Conservation (phyloP, 2,329 filamentous ascomycete species). For the Mycosphaerelloides madeirae region DNA sequence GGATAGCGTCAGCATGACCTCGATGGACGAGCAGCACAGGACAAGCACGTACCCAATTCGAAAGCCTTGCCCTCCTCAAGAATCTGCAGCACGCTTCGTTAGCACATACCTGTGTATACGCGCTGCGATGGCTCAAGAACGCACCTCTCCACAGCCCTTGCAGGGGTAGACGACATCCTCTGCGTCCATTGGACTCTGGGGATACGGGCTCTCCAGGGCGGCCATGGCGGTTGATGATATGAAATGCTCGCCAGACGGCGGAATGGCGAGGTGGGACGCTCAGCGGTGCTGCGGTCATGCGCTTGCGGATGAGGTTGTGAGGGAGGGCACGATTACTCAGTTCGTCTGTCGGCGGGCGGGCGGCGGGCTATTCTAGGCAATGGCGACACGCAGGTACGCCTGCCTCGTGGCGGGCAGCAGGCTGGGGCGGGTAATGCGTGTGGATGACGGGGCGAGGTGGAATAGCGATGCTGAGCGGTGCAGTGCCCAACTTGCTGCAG, state of each 20-base stretch:
- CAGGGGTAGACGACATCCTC: conserved; percentile 80
- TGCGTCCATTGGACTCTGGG: conserved; percentile 64
- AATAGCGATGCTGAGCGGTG: no score
- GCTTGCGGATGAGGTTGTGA: background rate
- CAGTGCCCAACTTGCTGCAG: no score
- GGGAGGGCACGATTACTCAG: no score
- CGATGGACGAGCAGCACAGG: background rate
- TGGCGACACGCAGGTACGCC: no score
- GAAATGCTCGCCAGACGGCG: conserved; percentile 8
- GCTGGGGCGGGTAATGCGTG: no score
- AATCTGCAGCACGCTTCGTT: conserved; percentile 55
- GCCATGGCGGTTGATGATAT: conserved; percentile 13
- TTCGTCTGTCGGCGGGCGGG: no score
- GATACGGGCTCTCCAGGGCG: conserved; percentile 52
- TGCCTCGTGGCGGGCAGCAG: no score
- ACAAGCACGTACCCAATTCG: conserved; percentile 67
- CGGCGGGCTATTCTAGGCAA: no score
- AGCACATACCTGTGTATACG: conserved; percentile 6
- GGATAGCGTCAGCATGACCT: conserved; percentile 5
- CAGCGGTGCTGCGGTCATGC: conserved; percentile 6
- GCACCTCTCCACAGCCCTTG: conserved; percentile 88
- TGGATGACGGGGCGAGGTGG: no score
- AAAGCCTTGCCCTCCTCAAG: conserved; percentile 98
- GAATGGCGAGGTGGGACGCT: background rate
- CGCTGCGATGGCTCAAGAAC: background rate